phyloP scores from a whole-genome alignment of 495 filamentous ascomycete genomes.

The Durotheca rogersii region DNA sequence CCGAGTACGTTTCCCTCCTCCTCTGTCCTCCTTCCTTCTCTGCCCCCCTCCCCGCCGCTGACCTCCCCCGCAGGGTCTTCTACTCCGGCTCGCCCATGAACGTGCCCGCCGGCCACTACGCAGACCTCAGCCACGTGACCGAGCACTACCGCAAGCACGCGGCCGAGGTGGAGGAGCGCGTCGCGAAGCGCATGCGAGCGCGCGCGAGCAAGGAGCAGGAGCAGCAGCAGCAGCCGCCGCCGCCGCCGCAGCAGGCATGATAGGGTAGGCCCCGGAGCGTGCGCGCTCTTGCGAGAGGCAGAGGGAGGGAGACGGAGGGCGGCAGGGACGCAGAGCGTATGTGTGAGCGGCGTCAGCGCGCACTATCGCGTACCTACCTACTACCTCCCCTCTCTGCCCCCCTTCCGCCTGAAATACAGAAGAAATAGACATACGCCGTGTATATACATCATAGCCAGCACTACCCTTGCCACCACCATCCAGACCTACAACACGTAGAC shows the following conservation, averaged over 20 bases:
- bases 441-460: too few species aligned
- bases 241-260: background rate
- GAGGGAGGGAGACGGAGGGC: background rate
- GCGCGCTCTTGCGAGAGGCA: background rate
- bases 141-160: conserved; percentile 51
- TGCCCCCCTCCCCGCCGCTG: background rate
- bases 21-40: background rate
- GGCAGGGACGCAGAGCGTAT: too few species aligned
- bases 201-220: conserved; percentile 23
- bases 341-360: too few species aligned
- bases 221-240: conserved; percentile 6
- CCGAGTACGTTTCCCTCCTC: conserved; percentile 46
- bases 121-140: conserved; percentile 47
- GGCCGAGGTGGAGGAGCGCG: conserved; percentile 48
- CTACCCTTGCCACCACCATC: too few species aligned
- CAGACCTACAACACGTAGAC: too few species aligned
- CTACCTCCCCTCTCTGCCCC: too few species aligned
- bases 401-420: too few species aligned
- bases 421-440: too few species aligned
- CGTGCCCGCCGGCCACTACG: conserved; percentile 47
- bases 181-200: conserved; percentile 43
- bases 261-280: too few species aligned
- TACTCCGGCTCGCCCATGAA: conserved; percentile 44
- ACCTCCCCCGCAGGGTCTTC: conserved; percentile 38
- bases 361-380: too few species aligned